Percentiles rank a stretch among this genome's conserved stretches.
phyloP scores from a whole-genome alignment of 2,329 filamentous ascomycete species.

The Pseudocercospora ulei region DNA sequence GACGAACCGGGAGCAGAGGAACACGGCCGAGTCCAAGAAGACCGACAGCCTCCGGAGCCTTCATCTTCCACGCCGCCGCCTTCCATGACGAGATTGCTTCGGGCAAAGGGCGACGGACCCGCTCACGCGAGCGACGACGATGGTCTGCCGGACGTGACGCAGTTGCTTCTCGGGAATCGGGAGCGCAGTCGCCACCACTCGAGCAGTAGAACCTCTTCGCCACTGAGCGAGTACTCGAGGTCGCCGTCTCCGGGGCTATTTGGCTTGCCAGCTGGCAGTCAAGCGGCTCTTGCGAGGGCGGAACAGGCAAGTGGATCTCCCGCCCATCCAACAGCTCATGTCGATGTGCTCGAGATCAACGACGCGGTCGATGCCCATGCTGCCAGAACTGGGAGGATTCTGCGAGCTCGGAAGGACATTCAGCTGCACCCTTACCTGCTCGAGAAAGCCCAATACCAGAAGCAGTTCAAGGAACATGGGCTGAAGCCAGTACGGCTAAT shows the following conservation, averaged over 20 bases:
- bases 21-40: too few relatives aligned
- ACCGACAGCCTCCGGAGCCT: too few relatives aligned
- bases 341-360: background rate
- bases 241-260: slow-evolving; percentile 19
- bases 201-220: slow-evolving; percentile 15
- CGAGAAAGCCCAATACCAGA: slow-evolving; percentile 39
- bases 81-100: too few relatives aligned
- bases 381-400: slow-evolving; percentile 27
- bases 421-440: slow-evolving; percentile 44
- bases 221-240: slow-evolving; percentile 26
- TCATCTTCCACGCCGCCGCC: too few relatives aligned
- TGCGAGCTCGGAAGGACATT: slow-evolving; percentile 42
- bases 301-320: too few relatives aligned
- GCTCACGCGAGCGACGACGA: slow-evolving; percentile 11
- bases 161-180: slow-evolving; percentile 7
- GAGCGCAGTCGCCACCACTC: background rate
- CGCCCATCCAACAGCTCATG: background rate
- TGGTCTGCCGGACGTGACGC: slow-evolving; percentile 10
- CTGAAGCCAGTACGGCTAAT: slow-evolving; percentile 38
- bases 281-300: background rate
- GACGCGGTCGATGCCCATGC: slow-evolving; percentile 6
- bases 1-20: too few relatives aligned
- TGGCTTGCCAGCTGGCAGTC: background rate
- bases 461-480: slow-evolving; percentile 38
- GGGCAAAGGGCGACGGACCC: too few relatives aligned